Base-by-base conservation (phyloP, 495 filamentous ascomycete species). In the Staphylotrichum longicolle region DNA sequence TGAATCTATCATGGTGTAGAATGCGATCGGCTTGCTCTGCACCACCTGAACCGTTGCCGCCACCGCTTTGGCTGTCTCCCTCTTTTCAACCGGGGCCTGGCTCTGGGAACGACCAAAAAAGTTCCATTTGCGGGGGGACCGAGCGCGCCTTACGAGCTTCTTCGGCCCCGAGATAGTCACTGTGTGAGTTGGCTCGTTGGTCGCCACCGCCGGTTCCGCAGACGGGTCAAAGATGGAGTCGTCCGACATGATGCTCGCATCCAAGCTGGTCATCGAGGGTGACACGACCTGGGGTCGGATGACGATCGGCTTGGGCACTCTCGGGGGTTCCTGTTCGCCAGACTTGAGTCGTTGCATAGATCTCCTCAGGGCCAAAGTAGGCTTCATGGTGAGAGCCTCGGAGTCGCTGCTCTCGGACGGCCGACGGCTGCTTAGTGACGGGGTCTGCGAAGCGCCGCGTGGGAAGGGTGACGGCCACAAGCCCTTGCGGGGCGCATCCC, bases 1-100 rank as follows among this genome's bases (percentile, higher is more conserved):
- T 35, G 83, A 78, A 63, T 94, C 91, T 56, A 94, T 80, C 63
- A 94, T 78, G 2, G 91, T 89, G 72, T 97, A 97, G 67, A 95
- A 92, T 3, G 92, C 86, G 1, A 81, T 66, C 6, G 80, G 71
- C 49, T 82, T 82, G 39, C 63, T 66, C 55, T 68, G 70, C 30
- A 73, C 70, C 14, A 75, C 66, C 57, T 78, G 69, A 27, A 80
- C 78, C 12, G 77, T 65, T 3, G 79, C 74, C 3, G 78, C 66
- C 30, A 80, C 73, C 39, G 75, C 72, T 42, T 73, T 72, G 34
- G 74, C 58, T 4, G 77, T 69, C 11, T 78, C 68, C 61, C 76
- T 72, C 60, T 77, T 66, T 40, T 70, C 71, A 10, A 66, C 68
- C 10, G 68, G 68, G 61, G 83, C 77, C 14, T 87, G 81, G 30